Percentiles rank a stretch among this genome's conserved stretches.
These are phyloP conservation scores for Chlorella sorokiniana DNA, from an alignment of 139 green algal species.

Conservation along the genomic window DNA sequence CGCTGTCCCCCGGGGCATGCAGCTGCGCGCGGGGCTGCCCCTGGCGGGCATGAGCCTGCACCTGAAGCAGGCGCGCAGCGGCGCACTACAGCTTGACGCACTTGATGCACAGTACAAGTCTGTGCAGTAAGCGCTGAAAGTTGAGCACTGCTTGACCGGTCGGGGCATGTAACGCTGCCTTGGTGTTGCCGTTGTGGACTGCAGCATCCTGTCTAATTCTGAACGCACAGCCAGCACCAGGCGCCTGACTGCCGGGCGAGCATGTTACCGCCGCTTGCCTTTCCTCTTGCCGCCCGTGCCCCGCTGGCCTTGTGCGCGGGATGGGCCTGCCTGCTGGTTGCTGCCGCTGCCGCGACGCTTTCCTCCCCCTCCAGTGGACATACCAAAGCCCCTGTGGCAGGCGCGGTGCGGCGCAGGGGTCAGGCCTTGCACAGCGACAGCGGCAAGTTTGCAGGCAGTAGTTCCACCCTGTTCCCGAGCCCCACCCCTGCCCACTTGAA, in stretches of 20 bases:
- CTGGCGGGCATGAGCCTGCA: neutral
- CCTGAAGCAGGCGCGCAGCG: neutral
- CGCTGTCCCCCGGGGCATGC: neutral
- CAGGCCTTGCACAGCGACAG: neutral
- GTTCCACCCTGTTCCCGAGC: neutral
- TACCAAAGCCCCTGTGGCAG: neutral
- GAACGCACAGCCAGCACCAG: neutral
- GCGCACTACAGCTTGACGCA: neutral
- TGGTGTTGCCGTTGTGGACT: neutral
- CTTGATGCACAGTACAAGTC: neutral
- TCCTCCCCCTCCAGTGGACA: neutral
- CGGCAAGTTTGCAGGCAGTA: neutral
- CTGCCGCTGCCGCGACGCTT: neutral
- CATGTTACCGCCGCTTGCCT: neutral
- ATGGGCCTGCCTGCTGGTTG: neutral
- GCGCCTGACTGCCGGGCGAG: neutral
- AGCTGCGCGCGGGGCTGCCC: neutral
- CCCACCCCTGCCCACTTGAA: conserved; percentile 10
- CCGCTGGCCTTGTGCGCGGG: neutral
- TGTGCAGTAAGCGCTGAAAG: too few species aligned
- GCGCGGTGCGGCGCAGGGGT: neutral
- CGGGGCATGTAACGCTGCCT: too few species aligned
- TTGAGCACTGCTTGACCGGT: too few species aligned
- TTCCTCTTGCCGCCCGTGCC: conserved; percentile 28
- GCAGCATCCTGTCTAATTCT: neutral